Percentiles rank a stretch among this genome's conserved stretches.
Evolutionary conservation across 352 stramenopile genomes (phyloP).

Genomic region (Phytopythium boreale): DNA sequence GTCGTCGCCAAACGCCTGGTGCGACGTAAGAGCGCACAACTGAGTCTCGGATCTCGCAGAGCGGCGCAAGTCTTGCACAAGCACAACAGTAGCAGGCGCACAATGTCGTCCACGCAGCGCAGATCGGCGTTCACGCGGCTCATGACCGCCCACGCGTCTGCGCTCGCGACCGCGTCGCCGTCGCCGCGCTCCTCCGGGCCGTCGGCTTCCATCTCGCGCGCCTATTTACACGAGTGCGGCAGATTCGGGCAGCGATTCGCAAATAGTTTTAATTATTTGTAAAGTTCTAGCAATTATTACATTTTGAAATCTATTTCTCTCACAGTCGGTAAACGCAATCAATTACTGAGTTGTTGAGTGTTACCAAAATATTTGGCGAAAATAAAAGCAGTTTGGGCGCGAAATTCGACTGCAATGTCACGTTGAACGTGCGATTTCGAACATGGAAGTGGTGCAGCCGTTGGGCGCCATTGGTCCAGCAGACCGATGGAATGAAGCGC

Average conservation of each 20-base stretch:
- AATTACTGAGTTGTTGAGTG: too few species aligned
- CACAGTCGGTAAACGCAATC: too few species aligned
- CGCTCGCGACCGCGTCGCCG: conserved; percentile 6
- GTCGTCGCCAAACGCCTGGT: conserved; percentile 27
- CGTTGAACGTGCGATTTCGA: too few species aligned
- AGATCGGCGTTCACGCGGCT: conserved; percentile 42
- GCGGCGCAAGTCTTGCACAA: not conserved
- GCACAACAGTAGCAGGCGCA: not conserved
- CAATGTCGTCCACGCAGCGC: conserved; percentile 19
- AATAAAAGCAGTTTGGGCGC: too few species aligned
- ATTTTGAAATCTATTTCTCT: too few species aligned
- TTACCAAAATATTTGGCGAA: too few species aligned
- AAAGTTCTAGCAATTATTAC: not conserved
- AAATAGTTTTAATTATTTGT: too few species aligned
- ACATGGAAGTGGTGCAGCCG: too few species aligned
- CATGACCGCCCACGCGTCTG: conserved; percentile 12
- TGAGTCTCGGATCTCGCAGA: not conserved
- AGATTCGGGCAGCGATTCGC: too few species aligned
- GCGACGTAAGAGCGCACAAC: not conserved
- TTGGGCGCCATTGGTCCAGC: too few species aligned
- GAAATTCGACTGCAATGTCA: too few species aligned
- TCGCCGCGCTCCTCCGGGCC: not conserved
- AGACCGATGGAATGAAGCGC: too few species aligned
- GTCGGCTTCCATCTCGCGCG: conserved; percentile 6
- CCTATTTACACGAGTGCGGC: conserved; percentile 10